A percentile compares a stretch with the other conserved stretches of the same genome.
These are phyloP conservation scores for Talaromyces borbonicus DNA, from an alignment of 495 filamentous ascomycete genomes.

Conservation along the genomic window DNA sequence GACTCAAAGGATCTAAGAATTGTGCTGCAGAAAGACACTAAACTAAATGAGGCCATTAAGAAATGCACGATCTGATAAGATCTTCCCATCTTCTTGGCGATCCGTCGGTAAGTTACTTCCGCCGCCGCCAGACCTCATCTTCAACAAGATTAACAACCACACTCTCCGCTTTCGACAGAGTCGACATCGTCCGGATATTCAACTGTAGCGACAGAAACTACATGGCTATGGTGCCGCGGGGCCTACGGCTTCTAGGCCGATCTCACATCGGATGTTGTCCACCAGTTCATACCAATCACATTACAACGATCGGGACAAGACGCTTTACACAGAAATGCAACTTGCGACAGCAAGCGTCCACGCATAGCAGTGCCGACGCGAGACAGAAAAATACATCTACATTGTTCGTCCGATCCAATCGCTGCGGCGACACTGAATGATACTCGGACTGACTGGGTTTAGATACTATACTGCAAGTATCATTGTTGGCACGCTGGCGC, in stretches of 20 bases:
- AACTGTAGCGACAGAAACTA: too few species aligned
- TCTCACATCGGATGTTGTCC: not conserved
- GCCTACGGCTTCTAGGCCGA: not conserved
- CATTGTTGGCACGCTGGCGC: slow-evolving; percentile 80
- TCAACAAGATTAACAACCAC: too few species aligned
- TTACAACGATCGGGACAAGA: slow-evolving; percentile 16
- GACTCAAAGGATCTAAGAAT: too few species aligned
- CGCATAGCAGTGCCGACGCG: slow-evolving; percentile 14
- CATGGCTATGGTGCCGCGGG: not conserved
- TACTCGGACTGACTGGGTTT: not conserved
- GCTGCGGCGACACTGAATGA: slow-evolving; percentile 10
- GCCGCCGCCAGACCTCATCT: too few species aligned
- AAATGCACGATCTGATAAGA: too few species aligned
- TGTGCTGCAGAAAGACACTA: too few species aligned
- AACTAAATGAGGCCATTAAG: too few species aligned
- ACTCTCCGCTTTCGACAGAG: too few species aligned
- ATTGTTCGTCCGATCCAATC: slow-evolving; percentile 17
- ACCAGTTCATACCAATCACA: not conserved
- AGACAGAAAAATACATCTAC: slow-evolving; percentile 35
- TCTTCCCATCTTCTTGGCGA: not conserved
- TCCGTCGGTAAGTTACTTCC: not conserved
- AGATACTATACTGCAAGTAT: slow-evolving; percentile 80
- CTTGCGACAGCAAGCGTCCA: slow-evolving; percentile 13
- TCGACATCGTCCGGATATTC: too few species aligned
- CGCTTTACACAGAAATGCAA: slow-evolving; percentile 30